These are phyloP conservation scores for Rhododendron ovatum DNA, from an alignment of 148 eudicot genomes.

Conservation along the genomic window DNA sequence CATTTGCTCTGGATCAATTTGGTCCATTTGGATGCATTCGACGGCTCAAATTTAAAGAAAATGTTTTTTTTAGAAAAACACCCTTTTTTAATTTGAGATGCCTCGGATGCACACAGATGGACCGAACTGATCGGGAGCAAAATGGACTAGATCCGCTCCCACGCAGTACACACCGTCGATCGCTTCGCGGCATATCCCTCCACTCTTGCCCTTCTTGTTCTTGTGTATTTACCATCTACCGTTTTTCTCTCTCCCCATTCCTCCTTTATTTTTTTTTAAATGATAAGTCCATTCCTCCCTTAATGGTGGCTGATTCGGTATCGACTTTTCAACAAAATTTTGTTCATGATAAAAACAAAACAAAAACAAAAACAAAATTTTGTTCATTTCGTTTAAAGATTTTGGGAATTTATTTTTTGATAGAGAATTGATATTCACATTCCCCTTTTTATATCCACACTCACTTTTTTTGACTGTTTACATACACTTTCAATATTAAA, in stretches of 20 bases:
- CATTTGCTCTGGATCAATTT: accelerated
- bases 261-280: background rate
- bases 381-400: background rate
- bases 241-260: background rate
- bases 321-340: background rate
- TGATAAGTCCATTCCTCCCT: no score
- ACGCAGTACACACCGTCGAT: background rate
- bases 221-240: background rate
- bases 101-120: no score
- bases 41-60: no score
- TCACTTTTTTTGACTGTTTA: no score
- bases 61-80: no score
- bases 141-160: no score
- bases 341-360: background rate
- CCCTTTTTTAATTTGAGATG: no score
- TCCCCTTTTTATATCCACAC: no score
- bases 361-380: background rate
- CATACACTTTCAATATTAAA: no score
- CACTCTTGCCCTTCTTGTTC: background rate
- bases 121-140: no score
- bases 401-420: background rate
- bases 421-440: no score
- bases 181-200: background rate
- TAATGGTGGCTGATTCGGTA: background rate
- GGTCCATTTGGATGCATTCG: no score